Conservation (phyloP, 2,329 filamentous ascomycete species). For the Ramularia collo-cygni region DNA sequence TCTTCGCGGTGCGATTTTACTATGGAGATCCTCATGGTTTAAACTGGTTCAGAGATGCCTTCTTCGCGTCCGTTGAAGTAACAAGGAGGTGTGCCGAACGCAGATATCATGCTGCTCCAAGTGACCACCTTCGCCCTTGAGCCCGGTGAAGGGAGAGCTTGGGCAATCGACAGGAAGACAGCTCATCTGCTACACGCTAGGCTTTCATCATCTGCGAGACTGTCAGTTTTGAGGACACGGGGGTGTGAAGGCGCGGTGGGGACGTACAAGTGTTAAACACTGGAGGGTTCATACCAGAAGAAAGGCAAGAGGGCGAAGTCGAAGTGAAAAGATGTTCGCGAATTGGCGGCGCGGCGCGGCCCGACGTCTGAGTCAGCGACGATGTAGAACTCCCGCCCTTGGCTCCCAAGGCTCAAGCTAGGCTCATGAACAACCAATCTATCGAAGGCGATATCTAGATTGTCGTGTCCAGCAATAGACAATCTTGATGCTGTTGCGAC, state of each 20-base stretch:
- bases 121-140: conserved; percentile 73
- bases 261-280: conserved; percentile 92
- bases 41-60: conserved; percentile 79
- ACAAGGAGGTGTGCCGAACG: conserved; percentile 99
- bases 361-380: background rate
- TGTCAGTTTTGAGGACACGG: conserved; percentile 19
- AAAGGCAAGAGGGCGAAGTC: conserved; percentile 20
- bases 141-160: conserved; percentile 83
- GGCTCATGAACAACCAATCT: too few species aligned
- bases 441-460: too few species aligned
- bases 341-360: background rate
- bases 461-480: too few species aligned
- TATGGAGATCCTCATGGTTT: conserved; percentile 10
- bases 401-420: too few species aligned
- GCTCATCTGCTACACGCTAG: conserved; percentile 91
- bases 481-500: conserved; percentile 23
- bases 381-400: too few species aligned
- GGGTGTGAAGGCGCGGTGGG: background rate
- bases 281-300: conserved; percentile 78
- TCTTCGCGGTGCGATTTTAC: background rate
- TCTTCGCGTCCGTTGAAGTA: conserved; percentile 91
- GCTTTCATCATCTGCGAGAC: conserved; percentile 92
- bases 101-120: conserved; percentile 82
- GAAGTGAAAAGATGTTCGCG: conserved; percentile 4
- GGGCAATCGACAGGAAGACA: conserved; percentile 56